Evolutionary conservation across 129 eudicot species (phyloP).

Genomic region (Chrysanthemum seticuspe): DNA sequence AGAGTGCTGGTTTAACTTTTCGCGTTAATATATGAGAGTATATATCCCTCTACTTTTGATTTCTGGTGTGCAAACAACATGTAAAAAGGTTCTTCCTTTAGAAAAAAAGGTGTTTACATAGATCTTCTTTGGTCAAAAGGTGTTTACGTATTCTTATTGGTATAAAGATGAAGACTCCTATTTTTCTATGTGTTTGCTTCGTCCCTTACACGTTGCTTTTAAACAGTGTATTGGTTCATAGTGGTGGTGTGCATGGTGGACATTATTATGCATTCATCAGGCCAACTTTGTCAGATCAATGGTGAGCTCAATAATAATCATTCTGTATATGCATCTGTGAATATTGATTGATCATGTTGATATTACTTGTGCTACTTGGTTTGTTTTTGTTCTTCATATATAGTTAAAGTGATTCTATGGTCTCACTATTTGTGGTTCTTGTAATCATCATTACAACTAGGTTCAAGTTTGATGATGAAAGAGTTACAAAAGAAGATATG

Average conservation of each 20-base stretch:
- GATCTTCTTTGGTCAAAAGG: neutral
- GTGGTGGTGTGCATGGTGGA: slow-evolving; percentile 98
- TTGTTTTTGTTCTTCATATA: too few relatives aligned
- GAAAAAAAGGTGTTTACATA: neutral
- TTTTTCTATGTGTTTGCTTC: neutral
- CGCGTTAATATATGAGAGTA: neutral
- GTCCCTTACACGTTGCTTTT: slow-evolving; percentile 21
- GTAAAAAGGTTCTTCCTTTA: neutral
- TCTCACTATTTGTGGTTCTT: slow-evolving; percentile 9
- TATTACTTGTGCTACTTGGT: too few relatives aligned
- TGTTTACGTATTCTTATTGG: neutral
- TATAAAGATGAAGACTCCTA: neutral
- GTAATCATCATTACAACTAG: slow-evolving; percentile 33
- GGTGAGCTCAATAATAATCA: slow-evolving; percentile 38
- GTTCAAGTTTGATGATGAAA: slow-evolving; percentile 96
- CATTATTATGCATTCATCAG: slow-evolving; percentile 92
- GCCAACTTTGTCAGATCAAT: slow-evolving; percentile 86
- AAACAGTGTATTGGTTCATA: slow-evolving; percentile 94
- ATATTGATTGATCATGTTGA: neutral
- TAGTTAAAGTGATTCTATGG: neutral
- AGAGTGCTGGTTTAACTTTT: too few relatives aligned
- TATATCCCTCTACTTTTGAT: neutral
- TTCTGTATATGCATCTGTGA: neutral
- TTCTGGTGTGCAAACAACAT: neutral
- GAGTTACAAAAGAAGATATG: slow-evolving; percentile 90